Evolutionary conservation across 164 flowering plant genomes (phyloP).

Genomic region (Cinnamomum chago): DNA sequence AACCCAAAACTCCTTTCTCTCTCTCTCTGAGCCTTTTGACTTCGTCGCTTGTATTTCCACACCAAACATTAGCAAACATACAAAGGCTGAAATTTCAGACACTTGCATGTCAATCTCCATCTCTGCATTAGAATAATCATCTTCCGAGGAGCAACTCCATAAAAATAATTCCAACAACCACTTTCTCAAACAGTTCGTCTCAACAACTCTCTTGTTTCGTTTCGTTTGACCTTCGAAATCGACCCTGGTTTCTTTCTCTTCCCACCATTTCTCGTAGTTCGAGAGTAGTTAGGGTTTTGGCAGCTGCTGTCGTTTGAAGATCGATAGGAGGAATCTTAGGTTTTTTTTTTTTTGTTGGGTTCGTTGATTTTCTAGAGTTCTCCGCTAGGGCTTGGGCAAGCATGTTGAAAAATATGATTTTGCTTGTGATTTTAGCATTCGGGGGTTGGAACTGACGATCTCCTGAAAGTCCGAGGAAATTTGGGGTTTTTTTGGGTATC

Average conservation of each 20-base stretch:
- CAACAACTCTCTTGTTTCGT: not conserved
- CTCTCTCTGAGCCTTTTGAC: no score
- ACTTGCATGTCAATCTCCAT: no score
- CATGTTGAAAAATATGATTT: not conserved
- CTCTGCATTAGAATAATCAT: not conserved
- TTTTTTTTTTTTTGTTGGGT: not conserved
- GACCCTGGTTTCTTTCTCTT: not conserved
- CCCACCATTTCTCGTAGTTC: not conserved
- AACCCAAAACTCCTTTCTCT: no score
- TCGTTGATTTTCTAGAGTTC: no score
- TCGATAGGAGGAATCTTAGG: not conserved
- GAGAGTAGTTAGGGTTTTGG: conserved; percentile 1
- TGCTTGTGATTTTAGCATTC: not conserved
- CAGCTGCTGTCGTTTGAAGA: not conserved
- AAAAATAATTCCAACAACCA: not conserved
- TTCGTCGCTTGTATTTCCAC: no score
- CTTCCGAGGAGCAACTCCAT: not conserved
- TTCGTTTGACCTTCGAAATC: not conserved
- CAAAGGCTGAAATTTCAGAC: no score
- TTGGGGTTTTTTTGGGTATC: not conserved
- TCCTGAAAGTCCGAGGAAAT: not conserved
- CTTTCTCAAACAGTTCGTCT: not conserved
- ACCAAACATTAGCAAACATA: no score
- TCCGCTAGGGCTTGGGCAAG: not conserved
- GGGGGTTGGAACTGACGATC: not conserved